A percentile compares a stretch with the other conserved stretches of the same genome.
These are phyloP conservation scores for Cyberlindnera euphorbiae DNA, from an alignment of 805 yeast genomes.

Conservation along the genomic window DNA sequence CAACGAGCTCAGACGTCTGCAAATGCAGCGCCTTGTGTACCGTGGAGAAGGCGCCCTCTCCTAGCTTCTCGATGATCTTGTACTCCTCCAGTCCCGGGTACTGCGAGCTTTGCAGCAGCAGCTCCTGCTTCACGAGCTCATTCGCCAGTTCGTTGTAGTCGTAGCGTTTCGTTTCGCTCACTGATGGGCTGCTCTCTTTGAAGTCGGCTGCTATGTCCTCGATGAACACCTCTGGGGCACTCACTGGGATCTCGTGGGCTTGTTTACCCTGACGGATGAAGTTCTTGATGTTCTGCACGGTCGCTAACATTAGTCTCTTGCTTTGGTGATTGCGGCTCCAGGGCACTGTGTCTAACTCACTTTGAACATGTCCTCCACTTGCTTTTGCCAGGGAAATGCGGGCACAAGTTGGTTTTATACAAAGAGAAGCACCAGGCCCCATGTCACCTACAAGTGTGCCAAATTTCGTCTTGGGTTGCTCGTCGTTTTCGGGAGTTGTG, in stretches of 20 bases:
- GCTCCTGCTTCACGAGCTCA: slow-evolving; percentile 25
- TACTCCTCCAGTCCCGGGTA: slow-evolving; percentile 29
- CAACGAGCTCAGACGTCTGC: slow-evolving; percentile 43
- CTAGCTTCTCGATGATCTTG: slow-evolving; percentile 39
- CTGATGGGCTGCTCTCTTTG: not conserved
- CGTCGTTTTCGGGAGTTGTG: no score
- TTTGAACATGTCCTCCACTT: no score
- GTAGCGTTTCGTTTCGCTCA: slow-evolving; percentile 8
- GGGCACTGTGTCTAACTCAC: not conserved
- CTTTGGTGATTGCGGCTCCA: not conserved
- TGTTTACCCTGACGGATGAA: slow-evolving; percentile 41
- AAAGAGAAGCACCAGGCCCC: no score
- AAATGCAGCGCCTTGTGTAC: slow-evolving; percentile 69
- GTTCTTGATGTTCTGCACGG: slow-evolving; percentile 34
- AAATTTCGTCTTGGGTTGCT: no score
- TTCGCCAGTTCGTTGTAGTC: slow-evolving; percentile 25
- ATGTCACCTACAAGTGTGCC: no score
- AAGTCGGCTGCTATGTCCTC: no score
- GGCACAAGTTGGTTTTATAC: no score
- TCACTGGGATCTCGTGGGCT: slow-evolving; percentile 22
- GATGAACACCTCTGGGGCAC: slow-evolving; percentile 8
- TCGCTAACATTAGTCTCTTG: slow-evolving; percentile 5
- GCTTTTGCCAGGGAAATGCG: no score
- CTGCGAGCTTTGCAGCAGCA: slow-evolving; percentile 16
- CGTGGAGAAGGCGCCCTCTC: slow-evolving; percentile 88